Percentiles rank a stretch among this genome's conserved stretches.
Evolutionary conservation across 768 basidiomycete genomes (phyloP).

Genomic region (Leccinum boreale): DNA sequence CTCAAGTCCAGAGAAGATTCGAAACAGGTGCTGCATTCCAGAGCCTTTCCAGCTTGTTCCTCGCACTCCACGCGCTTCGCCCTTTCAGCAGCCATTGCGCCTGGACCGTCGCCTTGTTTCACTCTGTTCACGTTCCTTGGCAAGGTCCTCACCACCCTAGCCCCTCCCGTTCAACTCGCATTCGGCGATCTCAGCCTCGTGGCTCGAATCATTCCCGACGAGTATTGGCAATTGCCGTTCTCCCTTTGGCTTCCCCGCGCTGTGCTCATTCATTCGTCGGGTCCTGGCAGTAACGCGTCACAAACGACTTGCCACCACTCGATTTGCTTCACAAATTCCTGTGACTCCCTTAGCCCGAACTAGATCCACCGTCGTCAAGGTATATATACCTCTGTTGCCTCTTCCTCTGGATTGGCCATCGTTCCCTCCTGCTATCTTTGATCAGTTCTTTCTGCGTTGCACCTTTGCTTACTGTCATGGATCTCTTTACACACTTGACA

Average conservation of each 20-base stretch:
- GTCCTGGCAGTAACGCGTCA: conserved; percentile 5
- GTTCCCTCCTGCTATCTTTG: background rate
- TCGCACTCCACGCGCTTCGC: conserved; percentile 4
- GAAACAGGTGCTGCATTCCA: background rate
- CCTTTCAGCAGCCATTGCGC: background rate
- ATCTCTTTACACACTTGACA: conserved; percentile 14
- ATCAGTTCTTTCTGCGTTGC: background rate
- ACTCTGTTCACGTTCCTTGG: conserved; percentile 11
- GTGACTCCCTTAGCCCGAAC: background rate
- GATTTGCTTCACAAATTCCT: background rate
- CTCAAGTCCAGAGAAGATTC: conserved; percentile 2
- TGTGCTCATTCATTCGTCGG: conserved; percentile 6
- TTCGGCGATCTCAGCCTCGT: conserved; percentile 15
- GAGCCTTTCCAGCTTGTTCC: background rate
- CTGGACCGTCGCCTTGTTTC: background rate
- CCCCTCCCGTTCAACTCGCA: background rate
- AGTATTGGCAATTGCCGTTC: background rate
- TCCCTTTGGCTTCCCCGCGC: conserved; percentile 5
- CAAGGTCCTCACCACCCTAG: conserved; percentile 7
- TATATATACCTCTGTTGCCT: conserved; percentile 7
- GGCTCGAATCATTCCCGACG: conserved; percentile 1
- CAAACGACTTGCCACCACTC: background rate
- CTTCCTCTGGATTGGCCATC: conserved; percentile 4
- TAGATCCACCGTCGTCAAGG: conserved; percentile 5
- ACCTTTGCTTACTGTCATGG: conserved; percentile 8